Conservation (phyloP, 1,284 basidiomycete species). For the Ustilago crameri region DNA sequence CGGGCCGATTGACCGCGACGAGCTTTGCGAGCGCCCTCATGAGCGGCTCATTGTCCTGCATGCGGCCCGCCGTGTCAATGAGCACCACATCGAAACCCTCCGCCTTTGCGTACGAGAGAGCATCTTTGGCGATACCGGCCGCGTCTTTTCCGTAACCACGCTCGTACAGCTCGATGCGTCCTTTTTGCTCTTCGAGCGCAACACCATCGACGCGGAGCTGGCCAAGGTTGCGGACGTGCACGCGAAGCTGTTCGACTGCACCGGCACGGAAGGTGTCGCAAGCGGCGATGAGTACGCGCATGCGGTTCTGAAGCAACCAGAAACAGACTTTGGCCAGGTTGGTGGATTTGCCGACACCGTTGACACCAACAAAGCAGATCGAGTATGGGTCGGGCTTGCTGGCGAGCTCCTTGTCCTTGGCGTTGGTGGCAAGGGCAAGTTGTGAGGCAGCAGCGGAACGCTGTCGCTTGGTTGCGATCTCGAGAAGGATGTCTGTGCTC, state of each 20-base stretch:
- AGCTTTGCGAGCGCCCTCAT: constrained; percentile 67
- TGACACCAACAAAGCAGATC: constrained; percentile 98
- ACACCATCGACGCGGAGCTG: constrained; percentile 73
- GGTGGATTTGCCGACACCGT: constrained; percentile 98
- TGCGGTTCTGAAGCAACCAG: constrained; percentile 95
- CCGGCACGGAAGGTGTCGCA: constrained; percentile 99
- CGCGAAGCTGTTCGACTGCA: constrained; percentile 95
- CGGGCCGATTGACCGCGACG: constrained; percentile 64
- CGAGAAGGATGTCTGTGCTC: constrained; percentile 90
- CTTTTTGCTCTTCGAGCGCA: constrained; percentile 71
- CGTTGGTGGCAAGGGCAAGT: constrained; percentile 65
- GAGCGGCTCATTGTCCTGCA: constrained; percentile 68
- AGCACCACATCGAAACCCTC: constrained; percentile 65
- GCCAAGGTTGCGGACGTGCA: constrained; percentile 93
- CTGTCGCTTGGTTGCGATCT: constrained; percentile 72
- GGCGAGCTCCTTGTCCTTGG: constrained; percentile 69
- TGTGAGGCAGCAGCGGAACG: constrained; percentile 48
- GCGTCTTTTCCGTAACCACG: constrained; percentile 98
- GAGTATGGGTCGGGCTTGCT: constrained; percentile 81
- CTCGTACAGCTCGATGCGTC: constrained; percentile 91
- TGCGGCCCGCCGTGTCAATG: constrained; percentile 67
- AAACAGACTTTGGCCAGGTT: constrained; percentile 98
- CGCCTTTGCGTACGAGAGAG: constrained; percentile 72
- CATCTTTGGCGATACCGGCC: constrained; percentile 94
- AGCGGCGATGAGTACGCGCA: constrained; percentile 93